phyloP scores from a whole-genome alignment of 176 grass and related monocot genomes.

The Eleusine indica region DNA sequence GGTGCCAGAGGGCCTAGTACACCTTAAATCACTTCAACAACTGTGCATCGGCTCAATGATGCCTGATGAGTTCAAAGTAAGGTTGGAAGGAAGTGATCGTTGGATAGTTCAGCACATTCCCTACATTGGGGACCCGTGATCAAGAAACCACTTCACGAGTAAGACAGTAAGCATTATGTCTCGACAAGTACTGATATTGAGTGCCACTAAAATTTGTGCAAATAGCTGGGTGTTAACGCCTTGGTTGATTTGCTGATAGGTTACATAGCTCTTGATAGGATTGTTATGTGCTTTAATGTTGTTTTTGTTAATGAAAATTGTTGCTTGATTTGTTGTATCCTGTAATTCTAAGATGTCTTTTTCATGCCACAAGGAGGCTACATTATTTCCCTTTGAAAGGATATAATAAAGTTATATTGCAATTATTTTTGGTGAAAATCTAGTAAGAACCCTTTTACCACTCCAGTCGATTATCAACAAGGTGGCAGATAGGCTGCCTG shows the following conservation, averaged over 20 bases:
- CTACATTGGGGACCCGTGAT: constrained; percentile 34
- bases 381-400: too few species aligned
- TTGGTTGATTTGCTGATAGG: too few species aligned
- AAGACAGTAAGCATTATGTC: background rate
- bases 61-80: constrained; percentile 16
- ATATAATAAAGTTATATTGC: too few species aligned
- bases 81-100: background rate
- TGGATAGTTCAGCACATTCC: constrained; percentile 33
- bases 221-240: too few species aligned
- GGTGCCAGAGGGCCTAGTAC: constrained; percentile 23
- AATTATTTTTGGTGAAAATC: too few species aligned
- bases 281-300: background rate
- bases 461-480: too few species aligned
- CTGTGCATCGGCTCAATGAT: constrained; percentile 23
- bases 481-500: too few species aligned
- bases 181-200: background rate
- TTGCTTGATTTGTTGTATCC: too few species aligned
- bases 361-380: too few species aligned
- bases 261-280: too few species aligned
- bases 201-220: background rate
- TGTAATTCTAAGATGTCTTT: too few species aligned
- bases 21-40: constrained; percentile 29
- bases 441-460: too few species aligned
- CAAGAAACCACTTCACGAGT: background rate
- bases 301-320: background rate